Base-by-base conservation (phyloP, 805 yeast species). In the Wickerhamiella azyma region DNA sequence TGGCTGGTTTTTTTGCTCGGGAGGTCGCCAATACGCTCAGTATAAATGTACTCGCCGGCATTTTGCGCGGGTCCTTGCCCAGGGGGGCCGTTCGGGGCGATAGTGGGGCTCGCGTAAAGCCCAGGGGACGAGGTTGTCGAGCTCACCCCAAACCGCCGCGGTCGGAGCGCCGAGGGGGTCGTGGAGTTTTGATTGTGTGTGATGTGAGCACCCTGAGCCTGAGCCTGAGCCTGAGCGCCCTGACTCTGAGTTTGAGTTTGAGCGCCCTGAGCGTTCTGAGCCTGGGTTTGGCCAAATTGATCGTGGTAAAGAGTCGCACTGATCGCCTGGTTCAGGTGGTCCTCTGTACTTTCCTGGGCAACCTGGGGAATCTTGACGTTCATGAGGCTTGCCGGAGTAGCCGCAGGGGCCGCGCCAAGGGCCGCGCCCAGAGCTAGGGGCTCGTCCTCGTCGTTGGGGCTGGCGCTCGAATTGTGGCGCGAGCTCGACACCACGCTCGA, bases 1-100 rank as follows among this genome's bases (percentile, higher is more conserved):
- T 89, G 98, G 37, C 76, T 75, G 2, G 81, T 75, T 55, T 80
- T 78, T 59, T 81, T 80, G 24, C 65, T 59, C 18, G 66, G 61
- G 45, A 67, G 50, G 37, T 65, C 66, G 26, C 61, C 54, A 41
- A 66, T 51, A 9, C 66, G 61, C 46, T 63, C 69, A 2, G 75
- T 72, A 46, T 67, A 62, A 7, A 21, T 4, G 24, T 5, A 21
- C 24, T 21, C 24, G 24, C 24, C 24, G 24, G 24, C 64, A 52
- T 66, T 67, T 21, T 65, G 50, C 17, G 68, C 44, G 63, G 45
- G 26, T 40, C 16, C 19, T 26, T 26, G 14, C 37, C 41, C 37
- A 37, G 10, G 19, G 19, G 16, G 37, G 16, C 39, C 47, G 29
- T 9, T 36, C 16, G 40, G 45, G 13, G 39, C 36, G 16, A 36